Conservation (phyloP, 805 yeast species). For the Lipomyces spencermartinsiae region DNA sequence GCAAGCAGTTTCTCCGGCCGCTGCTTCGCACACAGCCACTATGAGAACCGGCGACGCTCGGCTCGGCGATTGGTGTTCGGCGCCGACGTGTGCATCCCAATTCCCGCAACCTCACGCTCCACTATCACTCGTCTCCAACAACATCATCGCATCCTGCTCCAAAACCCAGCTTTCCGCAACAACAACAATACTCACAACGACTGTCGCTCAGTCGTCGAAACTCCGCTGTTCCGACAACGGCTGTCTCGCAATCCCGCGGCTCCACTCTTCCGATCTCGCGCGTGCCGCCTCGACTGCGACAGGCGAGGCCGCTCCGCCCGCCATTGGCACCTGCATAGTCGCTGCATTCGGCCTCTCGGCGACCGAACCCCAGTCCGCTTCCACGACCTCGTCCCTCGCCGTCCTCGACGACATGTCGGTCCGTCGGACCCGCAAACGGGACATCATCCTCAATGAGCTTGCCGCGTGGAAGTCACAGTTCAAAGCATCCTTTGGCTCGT, state of each 20-base stretch:
- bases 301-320: slow-evolving; percentile 21
- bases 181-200: slow-evolving; percentile 22
- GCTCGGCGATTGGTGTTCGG: neutral
- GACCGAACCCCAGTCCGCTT: neutral
- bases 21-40: neutral
- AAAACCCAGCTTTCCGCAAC: slow-evolving; percentile 21
- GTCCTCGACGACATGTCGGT: slow-evolving; percentile 3
- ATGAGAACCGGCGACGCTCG: neutral
- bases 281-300: neutral
- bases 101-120: slow-evolving; percentile 11
- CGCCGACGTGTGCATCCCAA: neutral
- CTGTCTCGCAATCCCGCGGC: slow-evolving; percentile 12
- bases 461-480: slow-evolving; percentile 21
- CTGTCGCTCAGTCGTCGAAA: slow-evolving; percentile 16
- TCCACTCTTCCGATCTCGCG: slow-evolving; percentile 8
- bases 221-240: slow-evolving; percentile 25
- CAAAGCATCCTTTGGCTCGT: neutral
- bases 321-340: slow-evolving; percentile 22
- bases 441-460: slow-evolving; percentile 23
- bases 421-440: slow-evolving; percentile 22
- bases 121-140: slow-evolving; percentile 12
- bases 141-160: slow-evolving; percentile 25
- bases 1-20: neutral
- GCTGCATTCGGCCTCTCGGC: slow-evolving; percentile 17
- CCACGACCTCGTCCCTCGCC: slow-evolving; percentile 9